Evolutionary conservation across 2,329 filamentous ascomycete genomes (phyloP).

Genomic region (Xylaria polymorpha): DNA sequence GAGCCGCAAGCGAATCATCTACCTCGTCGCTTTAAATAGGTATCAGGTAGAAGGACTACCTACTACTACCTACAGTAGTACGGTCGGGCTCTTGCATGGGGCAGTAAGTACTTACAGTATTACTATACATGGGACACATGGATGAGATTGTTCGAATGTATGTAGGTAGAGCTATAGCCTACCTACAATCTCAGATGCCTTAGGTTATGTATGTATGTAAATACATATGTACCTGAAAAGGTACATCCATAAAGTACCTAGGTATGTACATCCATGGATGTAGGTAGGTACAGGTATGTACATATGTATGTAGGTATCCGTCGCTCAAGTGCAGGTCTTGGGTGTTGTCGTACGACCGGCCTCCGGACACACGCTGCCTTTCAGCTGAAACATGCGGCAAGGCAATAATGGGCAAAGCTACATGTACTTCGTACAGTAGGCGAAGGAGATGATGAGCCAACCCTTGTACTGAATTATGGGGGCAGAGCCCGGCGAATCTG

Average conservation of each 20-base stretch:
- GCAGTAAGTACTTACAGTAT: background rate
- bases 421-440: too few relatives aligned
- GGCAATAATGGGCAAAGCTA: background rate
- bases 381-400: conserved; percentile 5
- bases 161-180: background rate
- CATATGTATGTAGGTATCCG: background rate
- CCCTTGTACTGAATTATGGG: background rate
- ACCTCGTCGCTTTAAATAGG: conserved; percentile 28
- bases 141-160: background rate
- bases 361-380: background rate
- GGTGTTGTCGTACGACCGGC: background rate
- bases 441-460: background rate
- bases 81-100: conserved; percentile 14
- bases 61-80: too few relatives aligned
- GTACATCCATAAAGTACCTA: too few relatives aligned
- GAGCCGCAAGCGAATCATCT: conserved; percentile 33
- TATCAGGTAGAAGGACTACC: conserved; percentile 2
- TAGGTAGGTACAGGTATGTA: too few relatives aligned
- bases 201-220: too few relatives aligned
- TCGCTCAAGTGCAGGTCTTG: background rate
- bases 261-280: too few relatives aligned
- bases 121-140: too few relatives aligned
- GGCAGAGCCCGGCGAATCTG: background rate
- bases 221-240: too few relatives aligned
- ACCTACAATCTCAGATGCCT: too few relatives aligned